Evolutionary conservation across 768 basidiomycete genomes (phyloP), one percentile per base, ranked within the genome.

Genomic region (Mycena rebaudengoi): DNA sequence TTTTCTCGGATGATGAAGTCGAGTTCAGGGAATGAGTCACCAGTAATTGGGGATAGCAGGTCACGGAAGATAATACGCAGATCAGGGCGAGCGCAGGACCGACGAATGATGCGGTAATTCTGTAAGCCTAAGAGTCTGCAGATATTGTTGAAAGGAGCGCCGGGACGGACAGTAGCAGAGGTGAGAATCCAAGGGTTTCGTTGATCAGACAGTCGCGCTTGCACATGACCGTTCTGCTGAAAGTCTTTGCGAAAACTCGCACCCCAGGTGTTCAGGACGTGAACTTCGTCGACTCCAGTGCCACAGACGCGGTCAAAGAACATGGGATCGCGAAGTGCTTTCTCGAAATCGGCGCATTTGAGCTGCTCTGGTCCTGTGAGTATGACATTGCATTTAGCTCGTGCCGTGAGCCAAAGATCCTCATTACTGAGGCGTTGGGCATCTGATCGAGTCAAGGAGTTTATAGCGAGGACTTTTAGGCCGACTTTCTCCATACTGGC

Each of bases 221-320:
- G 30, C 13, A 70, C 28, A 48, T 39, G 65, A n/a, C 51, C 60
- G 54, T 68, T 68, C 39, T 70, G 59, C 26, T 35, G 51, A 37
- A 65, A 70, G 12, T 33, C 52, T 21, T 62, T 57, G 14, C 67
- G 53, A 30, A 67, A 70, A 16, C 29, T 25, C 5, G 20, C 43
- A 5, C 67, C 69, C 69, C 67, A 68, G 4, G 41, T 39, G n/a
- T 55, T 60, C 7, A 70, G 43, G 2, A 71, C 44, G 35, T 69
- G 70, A 5, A 66, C 50, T 32, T 70, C 65, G 35, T 69, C 68
- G 41, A 69, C 21, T 12, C 18, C 41, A 25, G 69, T 66, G 21
- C 57, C 65, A 35, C 46, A 64, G 20, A 67, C 33, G 32, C 66
- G 45, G 13, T 29, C 18, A 5, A 37, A 16, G 44, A 70, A 68